phyloP scores from a whole-genome alignment of 1,284 basidiomycete genomes.

The Rhodotorula sp. region DNA sequence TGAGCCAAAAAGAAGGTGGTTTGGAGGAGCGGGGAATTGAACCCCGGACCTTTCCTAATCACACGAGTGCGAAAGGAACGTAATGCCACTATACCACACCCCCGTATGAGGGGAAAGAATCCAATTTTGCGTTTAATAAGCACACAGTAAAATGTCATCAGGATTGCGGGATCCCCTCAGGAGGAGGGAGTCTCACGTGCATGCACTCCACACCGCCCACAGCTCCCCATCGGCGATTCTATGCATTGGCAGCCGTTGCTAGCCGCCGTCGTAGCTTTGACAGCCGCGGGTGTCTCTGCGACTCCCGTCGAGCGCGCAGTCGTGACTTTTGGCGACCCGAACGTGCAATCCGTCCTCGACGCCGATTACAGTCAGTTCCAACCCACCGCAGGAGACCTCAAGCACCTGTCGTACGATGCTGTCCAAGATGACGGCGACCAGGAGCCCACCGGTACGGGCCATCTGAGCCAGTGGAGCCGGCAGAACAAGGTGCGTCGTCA shows the following conservation, averaged over 20 bases:
- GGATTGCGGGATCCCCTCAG: too few relatives aligned
- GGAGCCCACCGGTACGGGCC: constrained; percentile 14
- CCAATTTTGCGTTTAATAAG: neutral
- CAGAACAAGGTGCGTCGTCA: constrained; percentile 17
- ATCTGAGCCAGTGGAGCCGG: constrained; percentile 23
- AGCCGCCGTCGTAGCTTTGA: neutral
- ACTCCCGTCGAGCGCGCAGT: neutral
- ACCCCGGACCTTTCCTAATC: constrained; percentile 8
- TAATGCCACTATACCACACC: constrained; percentile 7
- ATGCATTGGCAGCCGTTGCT: neutral
- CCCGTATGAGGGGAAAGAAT: neutral
- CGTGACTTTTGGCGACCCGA: neutral
- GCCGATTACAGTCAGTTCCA: neutral
- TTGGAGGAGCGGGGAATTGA: constrained; percentile 14
- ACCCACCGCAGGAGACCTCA: neutral
- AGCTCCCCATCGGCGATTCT: neutral
- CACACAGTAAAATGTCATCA: too few relatives aligned
- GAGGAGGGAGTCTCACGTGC: neutral
- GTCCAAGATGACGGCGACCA: too few relatives aligned
- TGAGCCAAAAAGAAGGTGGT: neutral
- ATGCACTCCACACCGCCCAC: neutral
- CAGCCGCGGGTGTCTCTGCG: neutral
- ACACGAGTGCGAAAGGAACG: constrained; percentile 4
- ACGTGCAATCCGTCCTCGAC: neutral
- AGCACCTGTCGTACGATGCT: neutral